Percentiles rank a stretch among this genome's conserved stretches.
These are phyloP conservation scores for Suillus subluteus DNA, from an alignment of 768 basidiomycete species.

Conservation along the genomic window DNA sequence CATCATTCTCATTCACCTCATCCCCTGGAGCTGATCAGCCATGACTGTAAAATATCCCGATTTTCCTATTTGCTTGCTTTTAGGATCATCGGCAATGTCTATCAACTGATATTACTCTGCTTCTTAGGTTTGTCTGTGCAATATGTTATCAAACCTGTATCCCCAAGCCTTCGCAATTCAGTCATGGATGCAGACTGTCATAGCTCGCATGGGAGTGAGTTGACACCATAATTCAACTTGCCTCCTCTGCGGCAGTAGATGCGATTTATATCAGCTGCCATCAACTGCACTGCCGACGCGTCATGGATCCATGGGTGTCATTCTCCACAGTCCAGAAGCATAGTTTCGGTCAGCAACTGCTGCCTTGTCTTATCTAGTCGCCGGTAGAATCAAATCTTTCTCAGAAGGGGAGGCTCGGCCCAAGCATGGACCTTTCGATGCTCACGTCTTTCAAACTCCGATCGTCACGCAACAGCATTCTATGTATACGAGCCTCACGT, in stretches of 20 bases:
- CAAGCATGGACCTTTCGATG: background rate
- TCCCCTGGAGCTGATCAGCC: background rate
- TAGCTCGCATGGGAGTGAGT: background rate
- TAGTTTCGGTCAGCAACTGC: too few species aligned
- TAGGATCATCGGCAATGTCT: background rate
- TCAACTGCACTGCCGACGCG: background rate
- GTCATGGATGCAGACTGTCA: background rate
- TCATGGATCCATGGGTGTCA: background rate
- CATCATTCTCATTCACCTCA: background rate
- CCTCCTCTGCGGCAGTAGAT: background rate
- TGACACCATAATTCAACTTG: background rate
- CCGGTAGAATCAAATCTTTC: background rate
- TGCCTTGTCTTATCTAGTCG: background rate
- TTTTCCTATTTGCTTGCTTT: background rate
- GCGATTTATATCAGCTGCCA: background rate
- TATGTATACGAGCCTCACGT: background rate
- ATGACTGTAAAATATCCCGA: background rate
- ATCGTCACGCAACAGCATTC: background rate
- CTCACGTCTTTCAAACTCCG: background rate
- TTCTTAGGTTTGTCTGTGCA: background rate
- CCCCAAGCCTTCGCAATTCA: conserved; percentile 32
- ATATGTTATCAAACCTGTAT: conserved; percentile 33
- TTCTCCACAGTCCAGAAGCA: background rate
- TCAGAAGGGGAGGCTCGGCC: background rate
- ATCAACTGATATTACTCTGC: background rate